phyloP scores from a whole-genome alignment of 169 alveolate genomes.

The Cryptosporidium ryanae region DNA sequence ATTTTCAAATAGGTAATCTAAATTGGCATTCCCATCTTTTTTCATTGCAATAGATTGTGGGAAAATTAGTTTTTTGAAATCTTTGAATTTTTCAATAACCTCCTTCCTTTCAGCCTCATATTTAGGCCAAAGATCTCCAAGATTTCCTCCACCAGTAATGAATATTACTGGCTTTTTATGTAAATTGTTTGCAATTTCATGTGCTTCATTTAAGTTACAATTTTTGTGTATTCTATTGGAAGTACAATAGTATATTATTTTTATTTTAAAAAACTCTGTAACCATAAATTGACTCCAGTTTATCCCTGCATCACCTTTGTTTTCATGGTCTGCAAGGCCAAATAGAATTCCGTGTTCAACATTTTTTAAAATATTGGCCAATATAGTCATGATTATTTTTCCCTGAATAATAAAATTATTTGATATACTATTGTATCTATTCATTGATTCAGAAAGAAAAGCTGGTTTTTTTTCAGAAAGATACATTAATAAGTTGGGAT shows the following conservation, averaged over 20 bases:
- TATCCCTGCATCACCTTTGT: conserved; percentile 76
- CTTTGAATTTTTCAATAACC: conserved; percentile 37
- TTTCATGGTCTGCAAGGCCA: conserved; percentile 76
- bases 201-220: conserved; percentile 42
- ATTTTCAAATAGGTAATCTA: conserved; percentile 8
- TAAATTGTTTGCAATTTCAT: conserved; percentile 23
- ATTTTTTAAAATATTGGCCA: background rate
- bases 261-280: conserved; percentile 11
- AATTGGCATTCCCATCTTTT: background rate
- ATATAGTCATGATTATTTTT: conserved; percentile 20
- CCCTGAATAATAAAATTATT: conserved; percentile 44
- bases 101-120: conserved; percentile 56
- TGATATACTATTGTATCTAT: conserved; percentile 4
- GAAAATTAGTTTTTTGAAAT: conserved; percentile 34
- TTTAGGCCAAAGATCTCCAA: conserved; percentile 67
- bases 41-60: conserved; percentile 66
- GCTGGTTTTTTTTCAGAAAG: conserved; percentile 34
- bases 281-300: conserved; percentile 66
- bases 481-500: conserved; percentile 15
- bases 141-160: conserved; percentile 75
- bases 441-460: conserved; percentile 61
- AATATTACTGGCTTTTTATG: conserved; percentile 31
- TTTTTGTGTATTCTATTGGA: conserved; percentile 36
- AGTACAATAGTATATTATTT: conserved; percentile 62
- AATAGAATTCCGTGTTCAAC: conserved; percentile 62